phyloP scores from a whole-genome alignment of 768 basidiomycete species.

The Tricholoma flavovirens region DNA sequence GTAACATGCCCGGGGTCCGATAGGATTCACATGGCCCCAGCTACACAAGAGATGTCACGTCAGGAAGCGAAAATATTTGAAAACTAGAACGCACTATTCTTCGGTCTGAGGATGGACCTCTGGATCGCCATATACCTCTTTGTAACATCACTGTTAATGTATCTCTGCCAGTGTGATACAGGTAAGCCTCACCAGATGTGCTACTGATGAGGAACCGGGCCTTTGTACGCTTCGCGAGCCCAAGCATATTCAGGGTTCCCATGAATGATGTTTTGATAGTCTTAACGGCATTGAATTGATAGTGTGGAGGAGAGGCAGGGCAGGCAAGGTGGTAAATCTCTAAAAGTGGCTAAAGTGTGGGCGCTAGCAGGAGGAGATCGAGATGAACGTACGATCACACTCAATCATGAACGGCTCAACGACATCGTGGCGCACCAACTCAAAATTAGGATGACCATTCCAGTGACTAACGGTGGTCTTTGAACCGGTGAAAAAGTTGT shows the following conservation, averaged over 20 bases:
- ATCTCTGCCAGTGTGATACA: slow-evolving; percentile 3
- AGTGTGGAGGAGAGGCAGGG: slow-evolving; percentile 95
- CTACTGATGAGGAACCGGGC: slow-evolving; percentile 95
- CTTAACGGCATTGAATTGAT: slow-evolving; percentile 97
- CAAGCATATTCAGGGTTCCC: slow-evolving; percentile 98
- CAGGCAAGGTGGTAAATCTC: slow-evolving; percentile 99
- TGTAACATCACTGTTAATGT: slow-evolving; percentile 7
- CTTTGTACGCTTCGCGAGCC: slow-evolving; percentile 94
- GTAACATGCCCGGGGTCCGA: slow-evolving; percentile 98
- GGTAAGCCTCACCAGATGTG: slow-evolving; percentile 67
- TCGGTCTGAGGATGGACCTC: slow-evolving; percentile 96
- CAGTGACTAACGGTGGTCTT: slow-evolving; percentile 96
- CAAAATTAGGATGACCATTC: slow-evolving; percentile 98
- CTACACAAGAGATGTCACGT: slow-evolving; percentile 32
- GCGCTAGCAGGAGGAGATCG: slow-evolving; percentile 4
- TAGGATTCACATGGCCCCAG: slow-evolving; percentile 99
- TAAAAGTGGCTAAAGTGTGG: slow-evolving; percentile 24
- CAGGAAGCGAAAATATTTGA: slow-evolving; percentile 9
- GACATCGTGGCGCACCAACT: slow-evolving; percentile 95
- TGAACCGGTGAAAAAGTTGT: slow-evolving; percentile 98
- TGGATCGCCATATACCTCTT: slow-evolving; percentile 98
- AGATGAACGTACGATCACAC: slow-evolving; percentile 75
- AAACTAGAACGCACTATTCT: slow-evolving; percentile 66
- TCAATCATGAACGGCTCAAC: slow-evolving; percentile 98
- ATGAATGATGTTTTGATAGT: slow-evolving; percentile 98